These are phyloP conservation scores for Sanguinoderma infundibulare DNA, from an alignment of 1,284 basidiomycete species.

Conservation along the genomic window DNA sequence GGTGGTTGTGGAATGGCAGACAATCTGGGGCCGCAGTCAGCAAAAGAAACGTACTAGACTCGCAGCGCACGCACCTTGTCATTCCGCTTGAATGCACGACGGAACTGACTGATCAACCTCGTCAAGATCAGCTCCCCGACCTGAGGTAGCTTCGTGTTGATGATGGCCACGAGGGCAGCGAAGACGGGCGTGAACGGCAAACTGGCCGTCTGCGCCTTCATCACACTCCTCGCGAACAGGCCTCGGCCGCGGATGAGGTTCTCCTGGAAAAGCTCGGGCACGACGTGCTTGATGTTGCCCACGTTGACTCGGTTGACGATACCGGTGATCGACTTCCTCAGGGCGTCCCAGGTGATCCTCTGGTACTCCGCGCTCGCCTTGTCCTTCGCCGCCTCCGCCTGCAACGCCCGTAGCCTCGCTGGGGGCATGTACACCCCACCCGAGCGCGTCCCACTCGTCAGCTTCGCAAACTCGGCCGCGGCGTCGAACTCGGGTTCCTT, in stretches of 20 bases:
- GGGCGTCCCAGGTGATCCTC: constrained; percentile 95
- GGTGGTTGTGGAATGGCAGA: constrained; percentile 93
- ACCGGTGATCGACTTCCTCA: constrained; percentile 98
- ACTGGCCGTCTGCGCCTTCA: constrained; percentile 97
- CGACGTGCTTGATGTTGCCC: constrained; percentile 95
- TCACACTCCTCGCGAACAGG: constrained; percentile 90
- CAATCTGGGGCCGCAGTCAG: constrained; percentile 53
- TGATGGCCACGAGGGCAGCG: constrained; percentile 90
- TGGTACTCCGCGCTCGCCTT: constrained; percentile 94
- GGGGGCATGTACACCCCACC: constrained; percentile 98
- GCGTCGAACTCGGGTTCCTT: constrained; percentile 57
- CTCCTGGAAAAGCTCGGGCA: constrained; percentile 93
- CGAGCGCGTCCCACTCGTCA: constrained; percentile 76
- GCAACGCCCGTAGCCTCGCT: constrained; percentile 88
- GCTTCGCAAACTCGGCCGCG: constrained; percentile 81
- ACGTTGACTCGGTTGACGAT: constrained; percentile 98
- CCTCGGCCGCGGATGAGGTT: constrained; percentile 92
- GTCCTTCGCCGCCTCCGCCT: constrained; percentile 85
- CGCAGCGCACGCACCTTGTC: constrained; percentile 81
- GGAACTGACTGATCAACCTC: constrained; percentile 93
- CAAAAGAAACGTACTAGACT: background rate
- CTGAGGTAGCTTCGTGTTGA: constrained; percentile 98
- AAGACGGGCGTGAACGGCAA: constrained; percentile 98
- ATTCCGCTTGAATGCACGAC: constrained; percentile 94
- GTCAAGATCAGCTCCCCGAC: constrained; percentile 92